phyloP scores from a whole-genome alignment of 148 eudicot species.

The Rheum nobile region DNA sequence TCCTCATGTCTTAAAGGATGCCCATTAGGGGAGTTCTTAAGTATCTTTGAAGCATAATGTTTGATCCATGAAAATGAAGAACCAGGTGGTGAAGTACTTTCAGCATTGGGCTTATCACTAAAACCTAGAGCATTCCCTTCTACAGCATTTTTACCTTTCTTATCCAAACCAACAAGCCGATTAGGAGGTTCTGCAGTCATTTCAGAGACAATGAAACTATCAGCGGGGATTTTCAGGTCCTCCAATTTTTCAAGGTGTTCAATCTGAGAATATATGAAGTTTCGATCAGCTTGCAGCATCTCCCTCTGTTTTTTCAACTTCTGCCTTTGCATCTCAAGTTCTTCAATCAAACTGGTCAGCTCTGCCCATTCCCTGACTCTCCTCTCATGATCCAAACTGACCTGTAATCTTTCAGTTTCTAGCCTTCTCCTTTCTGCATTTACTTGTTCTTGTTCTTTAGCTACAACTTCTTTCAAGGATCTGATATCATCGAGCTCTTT shows the following conservation, averaged over 20 bases:
- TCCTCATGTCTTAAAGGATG: conserved; percentile 12
- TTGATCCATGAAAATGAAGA: conserved; percentile 60
- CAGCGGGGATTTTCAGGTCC: conserved; percentile 42
- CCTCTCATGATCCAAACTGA: conserved; percentile 61
- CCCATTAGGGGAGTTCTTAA: conserved; percentile 18
- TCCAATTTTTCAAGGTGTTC: conserved; percentile 66
- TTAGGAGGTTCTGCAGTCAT: conserved; percentile 15
- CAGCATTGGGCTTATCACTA: conserved; percentile 15
- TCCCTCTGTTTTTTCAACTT: conserved; percentile 88
- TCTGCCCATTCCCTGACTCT: conserved; percentile 90
- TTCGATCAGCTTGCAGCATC: conserved; percentile 65
- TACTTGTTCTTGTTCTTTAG: conserved; percentile 53
- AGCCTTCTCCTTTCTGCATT: conserved; percentile 56
- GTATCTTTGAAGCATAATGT: conserved; percentile 38
- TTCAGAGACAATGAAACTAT: conserved; percentile 26
- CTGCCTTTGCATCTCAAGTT: conserved; percentile 71
- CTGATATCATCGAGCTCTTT: conserved; percentile 55
- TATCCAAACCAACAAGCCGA: conserved; percentile 11
- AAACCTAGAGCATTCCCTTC: conserved; percentile 15
- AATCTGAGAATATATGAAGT: conserved; percentile 56
- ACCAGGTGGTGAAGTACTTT: conserved; percentile 34
- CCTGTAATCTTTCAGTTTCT: conserved; percentile 61
- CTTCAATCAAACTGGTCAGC: conserved; percentile 58
- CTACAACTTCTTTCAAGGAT: conserved; percentile 44
- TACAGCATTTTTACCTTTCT: conserved; percentile 10